A percentile compares a stretch with the other conserved stretches of the same genome.
Evolutionary conservation across 306 rosid species (phyloP).

Genomic region (Lotus japonicus): DNA sequence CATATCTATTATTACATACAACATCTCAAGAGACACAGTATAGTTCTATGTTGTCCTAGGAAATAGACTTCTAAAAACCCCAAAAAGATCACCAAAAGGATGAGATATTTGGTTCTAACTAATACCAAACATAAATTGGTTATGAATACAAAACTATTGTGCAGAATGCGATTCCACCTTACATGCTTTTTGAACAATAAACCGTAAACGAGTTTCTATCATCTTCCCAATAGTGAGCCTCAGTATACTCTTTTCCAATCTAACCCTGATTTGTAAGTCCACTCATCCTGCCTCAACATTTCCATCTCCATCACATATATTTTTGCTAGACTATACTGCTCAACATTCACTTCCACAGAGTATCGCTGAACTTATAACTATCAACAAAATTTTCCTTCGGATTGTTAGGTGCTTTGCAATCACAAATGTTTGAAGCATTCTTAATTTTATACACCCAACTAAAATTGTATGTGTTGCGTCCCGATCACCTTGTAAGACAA

Average conservation of each 20-base stretch:
- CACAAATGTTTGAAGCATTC: neutral
- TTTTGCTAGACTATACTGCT: neutral
- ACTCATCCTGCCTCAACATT: neutral
- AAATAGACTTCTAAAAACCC: neutral
- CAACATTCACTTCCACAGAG: neutral
- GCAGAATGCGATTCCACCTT: neutral
- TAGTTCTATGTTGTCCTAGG: neutral
- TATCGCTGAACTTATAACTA: neutral
- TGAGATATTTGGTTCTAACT: conserved; percentile 5
- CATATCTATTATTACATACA: no score
- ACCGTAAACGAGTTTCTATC: neutral
- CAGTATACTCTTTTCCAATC: neutral
- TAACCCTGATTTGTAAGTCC: neutral
- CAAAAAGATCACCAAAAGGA: neutral
- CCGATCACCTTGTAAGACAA: neutral
- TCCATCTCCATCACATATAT: neutral
- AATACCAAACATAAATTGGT: neutral
- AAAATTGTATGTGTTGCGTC: neutral
- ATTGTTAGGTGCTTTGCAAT: neutral
- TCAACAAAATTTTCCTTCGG: neutral
- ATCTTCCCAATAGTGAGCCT: no score
- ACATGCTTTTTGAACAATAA: neutral
- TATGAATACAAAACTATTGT: neutral
- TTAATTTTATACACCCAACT: neutral
- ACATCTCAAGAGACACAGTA: no score